Evolutionary conservation across 768 basidiomycete species (phyloP).

Genomic region (Lentinula guzmanii): DNA sequence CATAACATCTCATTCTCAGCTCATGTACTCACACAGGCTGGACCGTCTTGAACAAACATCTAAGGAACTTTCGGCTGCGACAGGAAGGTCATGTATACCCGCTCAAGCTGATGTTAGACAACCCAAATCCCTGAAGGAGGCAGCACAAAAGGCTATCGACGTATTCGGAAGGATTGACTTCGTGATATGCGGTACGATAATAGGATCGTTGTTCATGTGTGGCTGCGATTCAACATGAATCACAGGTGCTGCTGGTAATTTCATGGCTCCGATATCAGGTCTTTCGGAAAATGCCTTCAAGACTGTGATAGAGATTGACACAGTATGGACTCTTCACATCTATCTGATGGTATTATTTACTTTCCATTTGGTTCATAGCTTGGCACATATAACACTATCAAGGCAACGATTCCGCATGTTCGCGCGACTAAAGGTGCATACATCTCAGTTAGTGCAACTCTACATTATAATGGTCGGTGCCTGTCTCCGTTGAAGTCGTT

Average conservation of each 20-base stretch:
- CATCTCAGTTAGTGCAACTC: constrained; percentile 82
- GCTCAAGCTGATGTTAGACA: constrained; percentile 80
- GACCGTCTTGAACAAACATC: constrained; percentile 71
- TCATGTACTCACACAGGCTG: constrained; percentile 34
- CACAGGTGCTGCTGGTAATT: constrained; percentile 92
- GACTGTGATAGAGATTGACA: constrained; percentile 92
- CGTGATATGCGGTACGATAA: constrained; percentile 78
- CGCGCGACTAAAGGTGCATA: constrained; percentile 61
- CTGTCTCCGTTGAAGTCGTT: constrained; percentile 5
- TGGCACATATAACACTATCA: constrained; percentile 92
- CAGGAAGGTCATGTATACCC: constrained; percentile 67
- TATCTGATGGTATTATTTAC: not conserved
- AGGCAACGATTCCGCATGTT: constrained; percentile 64
- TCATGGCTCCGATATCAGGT: constrained; percentile 78
- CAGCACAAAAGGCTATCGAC: constrained; percentile 72
- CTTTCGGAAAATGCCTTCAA: constrained; percentile 88
- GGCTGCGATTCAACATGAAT: not conserved
- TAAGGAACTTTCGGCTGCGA: constrained; percentile 59
- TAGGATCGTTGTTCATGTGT: not conserved
- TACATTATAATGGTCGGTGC: constrained; percentile 71
- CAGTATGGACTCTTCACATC: constrained; percentile 33
- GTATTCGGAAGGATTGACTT: constrained; percentile 87
- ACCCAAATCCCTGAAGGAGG: constrained; percentile 63
- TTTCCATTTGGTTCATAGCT: constrained; percentile 37
- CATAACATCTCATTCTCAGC: not conserved